Base-by-base conservation (phyloP, 2,329 filamentous ascomycete genomes). In the Cladosporium austrohemisphaericum region DNA sequence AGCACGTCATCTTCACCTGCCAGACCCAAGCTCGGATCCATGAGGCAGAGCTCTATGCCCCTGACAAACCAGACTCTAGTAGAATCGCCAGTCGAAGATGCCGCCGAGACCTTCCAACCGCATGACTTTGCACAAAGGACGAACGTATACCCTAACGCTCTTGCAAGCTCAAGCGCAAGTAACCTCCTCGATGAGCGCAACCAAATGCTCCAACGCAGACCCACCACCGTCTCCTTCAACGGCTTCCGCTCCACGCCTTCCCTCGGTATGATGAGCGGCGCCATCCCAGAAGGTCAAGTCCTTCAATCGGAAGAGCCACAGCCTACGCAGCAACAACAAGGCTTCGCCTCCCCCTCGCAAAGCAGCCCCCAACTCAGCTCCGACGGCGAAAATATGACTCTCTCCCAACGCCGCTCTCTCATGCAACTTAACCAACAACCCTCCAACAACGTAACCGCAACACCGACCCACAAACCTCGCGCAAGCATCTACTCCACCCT, bases 361-460 rank as follows among this genome's bases (percentile, higher is more conserved):
- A 51, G 40, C 41, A 40, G 38, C 29, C 31, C 46, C 9, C 23
- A 20, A 2, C 36, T 33, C 14, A n/a, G 16, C 28, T 25, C 11
- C 11, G 78, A 80, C 55, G 71, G 76, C 1, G 87, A 91, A 52
- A 80, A 90, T 49, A 74, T 92, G 56, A 84, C 87, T 0, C 74
- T 93, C 14, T 85, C 81, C 33, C 80, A 86, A 58, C 82, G 86
- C 46, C 61, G 66, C 53, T 61, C 63, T 13, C 46, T 68, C 13
- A 63, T 73, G 9, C 67, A 71, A 52, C 18, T 14, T 5, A 28
- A 29, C 14, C 14, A 54, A 61, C 14, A 62, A 67, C 11, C 22
- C 40, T 32, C 26, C 10, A 31, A 16, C 33, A 38, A 25, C 47
- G 16, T 18, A 22, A 31, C 22, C 33, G 31, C 31, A 25, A 46